phyloP scores from a whole-genome alignment of 1,284 basidiomycete species.

The Tetrapyrgos nigripes region DNA sequence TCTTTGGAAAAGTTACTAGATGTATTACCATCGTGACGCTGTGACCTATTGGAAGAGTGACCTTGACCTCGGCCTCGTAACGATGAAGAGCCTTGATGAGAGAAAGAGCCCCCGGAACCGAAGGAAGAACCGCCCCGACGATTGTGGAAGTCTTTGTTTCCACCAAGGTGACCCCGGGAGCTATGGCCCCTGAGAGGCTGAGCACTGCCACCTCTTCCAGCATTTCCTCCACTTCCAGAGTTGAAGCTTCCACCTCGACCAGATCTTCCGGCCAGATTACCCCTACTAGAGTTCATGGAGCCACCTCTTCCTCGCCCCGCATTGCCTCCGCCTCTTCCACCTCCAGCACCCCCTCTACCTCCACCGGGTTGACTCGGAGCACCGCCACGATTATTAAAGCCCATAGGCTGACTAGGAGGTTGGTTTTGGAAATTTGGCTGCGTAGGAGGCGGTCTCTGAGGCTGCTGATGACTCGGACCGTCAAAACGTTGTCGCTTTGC shows the following conservation, averaged over 20 bases:
- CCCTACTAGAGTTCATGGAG: conserved; percentile 45
- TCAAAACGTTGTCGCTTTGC: conserved; percentile 88
- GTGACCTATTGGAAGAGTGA: conserved; percentile 52
- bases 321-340: conserved; percentile 41
- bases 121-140: conserved; percentile 68
- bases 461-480: conserved; percentile 62
- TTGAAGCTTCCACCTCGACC: conserved; percentile 17
- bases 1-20: conserved; percentile 50
- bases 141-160: conserved; percentile 64
- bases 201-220: conserved; percentile 23
- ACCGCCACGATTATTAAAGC: conserved; percentile 45
- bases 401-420: conserved; percentile 42
- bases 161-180: conserved; percentile 63
- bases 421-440: conserved; percentile 52
- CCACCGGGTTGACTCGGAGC: conserved; percentile 49
- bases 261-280: conserved; percentile 44
- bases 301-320: conserved; percentile 56
- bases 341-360: conserved; percentile 41
- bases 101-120: conserved; percentile 45
- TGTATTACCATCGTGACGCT: conserved; percentile 57
- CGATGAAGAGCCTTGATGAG: conserved; percentile 44
- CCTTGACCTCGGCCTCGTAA: conserved; percentile 52
- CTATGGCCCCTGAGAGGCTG: conserved; percentile 30
- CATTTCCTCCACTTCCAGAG: conserved; percentile 28
- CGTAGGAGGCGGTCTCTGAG: conserved; percentile 51